Percentiles rank a stretch among this genome's conserved stretches.
Conservation (phyloP, 1,139 yeast genomes). For the Taiozyma sp. region DNA sequence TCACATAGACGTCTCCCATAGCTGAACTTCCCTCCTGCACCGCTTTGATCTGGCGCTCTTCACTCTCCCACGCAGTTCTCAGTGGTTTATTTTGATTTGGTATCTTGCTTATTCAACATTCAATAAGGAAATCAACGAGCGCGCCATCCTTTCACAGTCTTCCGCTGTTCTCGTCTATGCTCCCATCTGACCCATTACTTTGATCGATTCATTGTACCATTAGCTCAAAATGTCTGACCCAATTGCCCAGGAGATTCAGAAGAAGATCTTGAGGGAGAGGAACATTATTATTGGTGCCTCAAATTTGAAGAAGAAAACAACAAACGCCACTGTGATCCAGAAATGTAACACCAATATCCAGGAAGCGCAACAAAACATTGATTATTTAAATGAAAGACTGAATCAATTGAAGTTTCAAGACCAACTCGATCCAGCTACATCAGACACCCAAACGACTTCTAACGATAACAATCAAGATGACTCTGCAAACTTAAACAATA, state of each 20-base stretch:
- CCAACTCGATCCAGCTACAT: constrained; percentile 7
- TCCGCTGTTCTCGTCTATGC: background rate
- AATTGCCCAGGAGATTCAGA: constrained; percentile 51
- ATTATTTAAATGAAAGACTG: constrained; percentile 77
- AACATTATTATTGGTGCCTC: constrained; percentile 88
- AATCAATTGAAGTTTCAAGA: constrained; percentile 50
- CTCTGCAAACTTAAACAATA: background rate
- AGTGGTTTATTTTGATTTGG: background rate
- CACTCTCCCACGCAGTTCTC: background rate
- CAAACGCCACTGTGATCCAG: constrained; percentile 79
- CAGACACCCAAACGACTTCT: background rate
- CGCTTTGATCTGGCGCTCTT: background rate
- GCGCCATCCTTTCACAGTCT: background rate
- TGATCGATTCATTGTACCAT: background rate
- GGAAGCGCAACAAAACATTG: constrained; percentile 88
- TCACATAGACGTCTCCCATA: background rate
- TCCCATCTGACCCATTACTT: background rate
- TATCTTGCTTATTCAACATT: constrained; percentile 1
- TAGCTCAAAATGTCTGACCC: constrained; percentile 17
- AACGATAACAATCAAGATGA: background rate
- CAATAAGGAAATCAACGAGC: background rate
- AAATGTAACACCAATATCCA: constrained; percentile 87
- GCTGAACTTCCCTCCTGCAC: background rate
- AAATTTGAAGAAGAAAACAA: constrained; percentile 70
- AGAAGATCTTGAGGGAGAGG: constrained; percentile 82